These are phyloP conservation scores for Aureobasidium musti DNA, from an alignment of 2,329 filamentous ascomycete species.

Conservation along the genomic window DNA sequence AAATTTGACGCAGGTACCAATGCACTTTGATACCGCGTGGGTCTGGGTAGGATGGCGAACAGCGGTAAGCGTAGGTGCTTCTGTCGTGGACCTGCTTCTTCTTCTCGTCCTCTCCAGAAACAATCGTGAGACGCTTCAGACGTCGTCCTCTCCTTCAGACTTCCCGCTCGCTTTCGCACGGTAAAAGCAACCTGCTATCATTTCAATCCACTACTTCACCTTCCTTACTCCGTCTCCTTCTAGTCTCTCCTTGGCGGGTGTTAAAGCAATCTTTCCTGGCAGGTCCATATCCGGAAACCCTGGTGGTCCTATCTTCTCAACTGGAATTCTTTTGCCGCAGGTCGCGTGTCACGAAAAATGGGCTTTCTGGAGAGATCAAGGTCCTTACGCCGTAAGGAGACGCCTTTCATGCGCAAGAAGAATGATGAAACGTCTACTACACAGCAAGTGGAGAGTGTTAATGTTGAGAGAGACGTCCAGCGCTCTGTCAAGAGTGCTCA, in stretches of 20 bases:
- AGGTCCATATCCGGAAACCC: conserved; percentile 5
- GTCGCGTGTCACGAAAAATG: conserved; percentile 20
- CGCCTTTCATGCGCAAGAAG: conserved; percentile 27
- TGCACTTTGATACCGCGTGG: conserved; percentile 25
- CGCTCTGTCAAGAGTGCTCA: conserved; percentile 2
- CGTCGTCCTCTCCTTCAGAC: conserved; percentile 15
- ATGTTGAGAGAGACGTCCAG: conserved; percentile 7
- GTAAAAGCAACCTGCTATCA: conserved; percentile 12
- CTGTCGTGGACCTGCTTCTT: conserved; percentile 8
- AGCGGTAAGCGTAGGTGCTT: conserved; percentile 19
- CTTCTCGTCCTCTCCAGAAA: conserved; percentile 23
- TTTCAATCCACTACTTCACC: neutral
- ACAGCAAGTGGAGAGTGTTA: conserved; percentile 4
- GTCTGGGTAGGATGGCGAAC: conserved; percentile 19
- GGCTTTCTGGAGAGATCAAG: conserved; percentile 32
- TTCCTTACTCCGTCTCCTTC: neutral
- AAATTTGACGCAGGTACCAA: conserved; percentile 27
- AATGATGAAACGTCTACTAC: conserved; percentile 26
- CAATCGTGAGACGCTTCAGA: conserved; percentile 26
- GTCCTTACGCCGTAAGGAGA: conserved; percentile 31
- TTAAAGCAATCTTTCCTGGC: conserved; percentile 11
- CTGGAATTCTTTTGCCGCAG: neutral
- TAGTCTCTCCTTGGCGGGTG: neutral
- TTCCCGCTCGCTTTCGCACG: neutral
- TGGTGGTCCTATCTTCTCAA: neutral